Evolutionary conservation across 2,329 filamentous ascomycete species (phyloP), one percentile per base, ranked within the genome.

Genomic region (Drechslerella dactyloides): DNA sequence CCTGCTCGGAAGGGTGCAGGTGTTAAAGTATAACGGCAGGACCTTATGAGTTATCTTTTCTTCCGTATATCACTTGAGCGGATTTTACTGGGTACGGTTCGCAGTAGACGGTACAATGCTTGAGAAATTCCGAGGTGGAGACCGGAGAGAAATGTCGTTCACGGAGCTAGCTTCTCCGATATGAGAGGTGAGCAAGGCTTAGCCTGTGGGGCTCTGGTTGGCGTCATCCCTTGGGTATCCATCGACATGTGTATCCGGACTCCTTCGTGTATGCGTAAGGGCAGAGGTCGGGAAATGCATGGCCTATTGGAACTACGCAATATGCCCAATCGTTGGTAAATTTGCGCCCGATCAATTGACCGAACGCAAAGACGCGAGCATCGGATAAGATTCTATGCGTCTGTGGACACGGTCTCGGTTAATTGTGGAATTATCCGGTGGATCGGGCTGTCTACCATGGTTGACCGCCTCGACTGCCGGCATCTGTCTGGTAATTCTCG

Each of bases 151-250:
- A 33, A 27, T 58, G 17, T 2, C 17, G 37, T 52, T 27, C 54
- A 64, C 66, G 66, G 66, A 70, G 59, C 37, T 44, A 70, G 44
- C 46, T 55, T 56, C 19, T 64, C 66, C 66, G 66, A 70, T 53
- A 70, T 53, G 59, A 53, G 27, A 48, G 54, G 42, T 27, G 48
- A 42, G 37, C 37, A 42, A 13, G 37, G 37, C 37, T 15, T 40
- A 40, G 23, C 11, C 46, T 57, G 40, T 19, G 46, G 13, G 37
- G 21, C 35, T 13, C 30, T 21, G 19, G 56, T 44, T 57, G 50
- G 61, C 52, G 56, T 50, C 51, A 62, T 61, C 35, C 40, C 42
- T 46, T 42, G 53, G 40, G 53, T 52, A 46, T 24, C n/a, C 24
- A 1, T 54, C 46, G 13, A 23, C 17, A 33, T 33, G 27, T 33